These are phyloP conservation scores for Exobasidium rhododendri DNA, from an alignment of 1,284 basidiomycete species.

Conservation along the genomic window DNA sequence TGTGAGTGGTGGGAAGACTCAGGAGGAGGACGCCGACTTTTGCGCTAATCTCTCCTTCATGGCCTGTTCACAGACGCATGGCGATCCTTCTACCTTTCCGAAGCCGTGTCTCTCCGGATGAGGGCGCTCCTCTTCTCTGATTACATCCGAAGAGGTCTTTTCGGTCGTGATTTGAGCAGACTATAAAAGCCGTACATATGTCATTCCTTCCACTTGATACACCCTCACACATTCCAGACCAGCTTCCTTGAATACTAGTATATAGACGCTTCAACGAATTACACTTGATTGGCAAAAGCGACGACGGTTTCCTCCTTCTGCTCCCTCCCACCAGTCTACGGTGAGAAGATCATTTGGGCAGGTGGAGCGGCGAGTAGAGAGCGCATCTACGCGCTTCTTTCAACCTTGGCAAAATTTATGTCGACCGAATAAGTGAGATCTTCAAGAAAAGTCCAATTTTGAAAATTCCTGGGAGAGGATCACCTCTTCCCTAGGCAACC, in stretches of 20 bases:
- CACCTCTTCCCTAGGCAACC: no score
- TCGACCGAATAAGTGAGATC: background rate
- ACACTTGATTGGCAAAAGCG: no score
- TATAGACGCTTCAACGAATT: background rate
- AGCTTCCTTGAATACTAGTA: background rate
- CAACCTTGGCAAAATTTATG: background rate
- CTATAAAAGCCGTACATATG: background rate
- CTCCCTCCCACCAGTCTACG: background rate
- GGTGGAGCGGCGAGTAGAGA: no score
- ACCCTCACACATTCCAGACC: no score
- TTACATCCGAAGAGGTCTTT: constrained; percentile 29
- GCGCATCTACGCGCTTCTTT: background rate
- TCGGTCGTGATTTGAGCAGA: constrained; percentile 14
- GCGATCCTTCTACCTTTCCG: constrained; percentile 24
- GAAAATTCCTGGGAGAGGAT: background rate
- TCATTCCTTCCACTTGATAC: background rate
- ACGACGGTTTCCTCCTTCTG: background rate
- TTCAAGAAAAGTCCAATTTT: no score
- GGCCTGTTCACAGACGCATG: constrained; percentile 6
- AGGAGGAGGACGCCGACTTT: constrained; percentile 23
- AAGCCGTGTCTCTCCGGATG: constrained; percentile 44
- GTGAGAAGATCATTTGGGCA: no score
- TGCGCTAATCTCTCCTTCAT: background rate
- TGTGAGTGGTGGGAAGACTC: constrained; percentile 35
- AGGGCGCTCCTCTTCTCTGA: constrained; percentile 47